These are phyloP conservation scores for Agaricus blazei DNA, from an alignment of 768 basidiomycete species.

Conservation along the genomic window DNA sequence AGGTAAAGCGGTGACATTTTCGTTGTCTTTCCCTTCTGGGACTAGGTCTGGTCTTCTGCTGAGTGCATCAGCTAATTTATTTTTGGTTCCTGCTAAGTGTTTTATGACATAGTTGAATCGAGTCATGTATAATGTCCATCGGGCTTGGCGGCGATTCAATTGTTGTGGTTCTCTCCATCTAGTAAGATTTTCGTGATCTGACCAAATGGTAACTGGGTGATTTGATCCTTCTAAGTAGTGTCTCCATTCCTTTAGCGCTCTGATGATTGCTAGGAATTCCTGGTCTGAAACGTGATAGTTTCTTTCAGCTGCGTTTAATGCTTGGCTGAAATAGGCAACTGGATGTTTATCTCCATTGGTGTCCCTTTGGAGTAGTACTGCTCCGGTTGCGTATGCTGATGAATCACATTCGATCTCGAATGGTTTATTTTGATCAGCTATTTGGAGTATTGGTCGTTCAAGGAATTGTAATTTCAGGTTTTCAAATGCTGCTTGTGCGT, in stretches of 20 bases:
- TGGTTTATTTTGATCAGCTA: constrained; percentile 1
- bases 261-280: background rate
- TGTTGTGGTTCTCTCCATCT: background rate
- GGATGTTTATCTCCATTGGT: no score
- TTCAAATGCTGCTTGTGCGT: constrained; percentile 15
- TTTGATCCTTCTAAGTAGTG: background rate
- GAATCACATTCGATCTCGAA: constrained; percentile 5
- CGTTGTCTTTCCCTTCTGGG: no score
- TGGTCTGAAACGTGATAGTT: background rate
- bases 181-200: background rate
- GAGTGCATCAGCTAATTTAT: no score
- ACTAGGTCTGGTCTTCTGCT: no score
- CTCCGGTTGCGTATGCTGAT: no score
- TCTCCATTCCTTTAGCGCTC: background rate
- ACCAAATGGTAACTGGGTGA: no score
- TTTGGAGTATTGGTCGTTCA: background rate
- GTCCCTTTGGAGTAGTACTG: no score
- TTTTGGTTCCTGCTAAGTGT: background rate
- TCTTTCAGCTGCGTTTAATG: background rate
- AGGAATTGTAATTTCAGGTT: constrained; percentile 12
- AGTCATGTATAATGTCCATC: background rate
- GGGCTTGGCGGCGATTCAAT: background rate
- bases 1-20: no score
- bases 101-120: no score
- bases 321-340: background rate